Conservation (phyloP, 2,329 filamentous ascomycete genomes). For the Aschersonia sp. region DNA sequence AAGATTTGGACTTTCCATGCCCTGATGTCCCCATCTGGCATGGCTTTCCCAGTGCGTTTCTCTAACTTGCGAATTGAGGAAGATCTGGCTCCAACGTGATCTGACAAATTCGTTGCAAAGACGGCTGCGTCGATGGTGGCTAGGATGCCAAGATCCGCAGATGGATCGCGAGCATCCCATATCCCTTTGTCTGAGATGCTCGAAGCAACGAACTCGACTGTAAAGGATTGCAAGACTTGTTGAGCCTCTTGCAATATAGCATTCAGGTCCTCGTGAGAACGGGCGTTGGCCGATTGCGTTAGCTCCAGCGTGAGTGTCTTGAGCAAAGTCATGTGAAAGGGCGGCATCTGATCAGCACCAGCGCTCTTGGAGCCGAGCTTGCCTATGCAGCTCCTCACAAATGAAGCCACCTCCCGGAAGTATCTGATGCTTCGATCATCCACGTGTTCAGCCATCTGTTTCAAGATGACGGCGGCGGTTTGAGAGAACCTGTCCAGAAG, state of each 20-base stretch:
- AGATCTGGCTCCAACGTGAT: slow-evolving; percentile 12
- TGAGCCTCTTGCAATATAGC: slow-evolving; percentile 12
- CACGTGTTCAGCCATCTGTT: slow-evolving; percentile 28
- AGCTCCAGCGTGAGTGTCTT: slow-evolving; percentile 17
- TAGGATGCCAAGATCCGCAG: slow-evolving; percentile 14
- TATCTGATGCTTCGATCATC: slow-evolving; percentile 28
- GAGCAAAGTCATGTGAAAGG: slow-evolving; percentile 20
- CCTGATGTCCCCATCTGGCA: slow-evolving; percentile 19
- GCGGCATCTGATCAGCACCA: slow-evolving; percentile 7
- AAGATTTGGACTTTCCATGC: slow-evolving; percentile 34
- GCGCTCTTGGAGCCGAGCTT: neutral
- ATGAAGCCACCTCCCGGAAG: slow-evolving; percentile 15
- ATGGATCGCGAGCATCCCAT: slow-evolving; percentile 9
- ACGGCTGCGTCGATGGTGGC: slow-evolving; percentile 18
- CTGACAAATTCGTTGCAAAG: slow-evolving; percentile 9
- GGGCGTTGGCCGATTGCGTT: slow-evolving; percentile 12
- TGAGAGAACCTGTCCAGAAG: slow-evolving; percentile 17
- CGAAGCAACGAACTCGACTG: slow-evolving; percentile 11
- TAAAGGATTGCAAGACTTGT: slow-evolving; percentile 12
- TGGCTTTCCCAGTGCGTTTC: slow-evolving; percentile 16
- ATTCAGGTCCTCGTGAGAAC: slow-evolving; percentile 10
- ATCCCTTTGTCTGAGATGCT: slow-evolving; percentile 17
- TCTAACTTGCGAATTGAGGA: slow-evolving; percentile 20
- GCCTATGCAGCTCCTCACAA: slow-evolving; percentile 12
- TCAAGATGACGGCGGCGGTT: slow-evolving; percentile 18